Base-by-base conservation (phyloP, 805 yeast species). In the Candida mattraensis region DNA sequence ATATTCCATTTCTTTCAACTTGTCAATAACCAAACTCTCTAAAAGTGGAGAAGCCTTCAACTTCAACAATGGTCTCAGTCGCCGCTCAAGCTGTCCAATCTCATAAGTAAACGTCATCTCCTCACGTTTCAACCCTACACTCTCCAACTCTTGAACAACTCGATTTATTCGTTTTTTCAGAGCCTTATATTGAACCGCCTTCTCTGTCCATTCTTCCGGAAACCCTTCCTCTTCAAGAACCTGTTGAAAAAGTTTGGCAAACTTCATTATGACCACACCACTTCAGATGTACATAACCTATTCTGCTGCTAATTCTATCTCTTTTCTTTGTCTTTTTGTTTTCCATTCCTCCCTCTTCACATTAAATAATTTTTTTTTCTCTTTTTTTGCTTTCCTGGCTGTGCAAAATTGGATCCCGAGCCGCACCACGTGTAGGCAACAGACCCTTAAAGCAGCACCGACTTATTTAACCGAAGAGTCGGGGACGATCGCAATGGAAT, bases 111-210 rank as follows among this genome's bases (percentile, higher is more conserved):
- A 38, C 1, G 32, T 29, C 35, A 54, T 46, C 8, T 53, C 67
- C 18, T 76, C 70, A 39, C 67, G 69, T 25, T 72, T 69, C 16
- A 83, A 57, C 0, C 89, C 89, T 21, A 78, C 54, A n/a, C 58
- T 55, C 28, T 70, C 67, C 27, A 84, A 67, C 58, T 83, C 91
- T 20, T 66, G 61, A 11, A 82, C 88, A 11, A 83, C 84, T 40
- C 66, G 68, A 40, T 74, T 73, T 40, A 83, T 81, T 39, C 78
- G 69, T 53, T 83, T 84, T 53, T 83, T 83, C 39, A 83, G 56
- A 3, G 77, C 71, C 54, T 83, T 83, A 55, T 83, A 83, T 46
- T 82, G 85, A 29, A 83, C 82, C 10, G 88, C 85, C 5, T 76
- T 72, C 18, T 67, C 71, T 0, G 74, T 62, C 93, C 93, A 83